Conservation (phyloP, 495 filamentous ascomycete genomes). For the Penicillium flavigenum region DNA sequence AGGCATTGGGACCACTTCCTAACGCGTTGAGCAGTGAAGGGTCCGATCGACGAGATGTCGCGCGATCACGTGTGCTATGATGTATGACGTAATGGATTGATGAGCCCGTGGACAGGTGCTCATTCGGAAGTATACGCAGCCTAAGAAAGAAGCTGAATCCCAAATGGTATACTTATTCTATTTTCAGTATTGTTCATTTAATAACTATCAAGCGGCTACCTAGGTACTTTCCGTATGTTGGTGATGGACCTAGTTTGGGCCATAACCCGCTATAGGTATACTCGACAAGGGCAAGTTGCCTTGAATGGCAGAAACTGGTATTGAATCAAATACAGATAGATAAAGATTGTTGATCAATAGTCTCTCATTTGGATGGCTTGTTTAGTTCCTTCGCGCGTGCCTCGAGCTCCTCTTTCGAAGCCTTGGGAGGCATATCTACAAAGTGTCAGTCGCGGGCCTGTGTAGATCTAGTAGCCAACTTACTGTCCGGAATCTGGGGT, state of each 20-base stretch:
- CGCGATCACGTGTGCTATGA: slow-evolving; percentile 41
- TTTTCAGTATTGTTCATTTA: background rate
- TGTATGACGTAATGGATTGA: slow-evolving; percentile 35
- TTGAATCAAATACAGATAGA: background rate
- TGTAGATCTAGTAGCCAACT: slow-evolving; percentile 14
- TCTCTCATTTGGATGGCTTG: slow-evolving; percentile 40
- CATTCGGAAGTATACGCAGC: background rate
- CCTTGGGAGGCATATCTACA: slow-evolving; percentile 54
- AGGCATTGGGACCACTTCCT: slow-evolving; percentile 50
- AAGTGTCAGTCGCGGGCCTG: slow-evolving; percentile 5
- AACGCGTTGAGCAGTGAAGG: slow-evolving; percentile 24
- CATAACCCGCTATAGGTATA: background rate
- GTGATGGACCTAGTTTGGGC: background rate
- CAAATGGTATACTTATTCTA: background rate
- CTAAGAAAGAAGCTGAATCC: background rate
- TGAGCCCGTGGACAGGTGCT: background rate
- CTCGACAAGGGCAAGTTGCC: background rate
- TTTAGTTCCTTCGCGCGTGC: slow-evolving; percentile 65
- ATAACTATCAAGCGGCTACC: background rate
- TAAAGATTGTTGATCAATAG: background rate
- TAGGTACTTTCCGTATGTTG: background rate
- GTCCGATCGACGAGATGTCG: slow-evolving; percentile 10
- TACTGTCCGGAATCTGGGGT: slow-evolving; percentile 47
- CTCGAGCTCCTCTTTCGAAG: slow-evolving; percentile 65
- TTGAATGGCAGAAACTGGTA: background rate